Conservation (phyloP, 306 rosid genomes). For the Luffa acutangula region DNA sequence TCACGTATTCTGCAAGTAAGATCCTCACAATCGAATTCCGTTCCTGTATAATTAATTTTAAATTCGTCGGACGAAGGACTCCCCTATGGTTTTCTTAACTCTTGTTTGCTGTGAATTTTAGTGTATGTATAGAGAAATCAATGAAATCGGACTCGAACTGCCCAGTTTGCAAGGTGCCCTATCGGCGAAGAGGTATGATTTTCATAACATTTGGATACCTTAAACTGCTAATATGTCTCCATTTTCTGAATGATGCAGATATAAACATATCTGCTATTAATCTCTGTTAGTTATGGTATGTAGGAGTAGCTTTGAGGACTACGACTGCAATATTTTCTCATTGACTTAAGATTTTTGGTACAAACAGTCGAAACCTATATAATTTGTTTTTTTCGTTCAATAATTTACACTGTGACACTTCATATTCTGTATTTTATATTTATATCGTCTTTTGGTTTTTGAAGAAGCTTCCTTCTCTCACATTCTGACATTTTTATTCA, state of each 20-base stretch:
- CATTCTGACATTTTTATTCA: neutral
- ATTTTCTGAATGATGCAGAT: neutral
- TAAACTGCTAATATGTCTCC: neutral
- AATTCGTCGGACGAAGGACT: neutral
- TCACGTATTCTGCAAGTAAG: constrained; percentile 86
- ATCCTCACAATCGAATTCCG: neutral
- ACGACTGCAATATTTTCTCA: neutral
- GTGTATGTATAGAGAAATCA: constrained; percentile 55
- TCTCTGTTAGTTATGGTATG: neutral
- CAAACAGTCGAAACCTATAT: neutral
- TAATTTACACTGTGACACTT: neutral
- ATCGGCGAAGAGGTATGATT: constrained; percentile 57
- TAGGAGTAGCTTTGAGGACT: neutral
- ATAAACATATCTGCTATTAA: neutral
- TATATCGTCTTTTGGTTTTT: neutral
- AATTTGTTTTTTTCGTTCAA: neutral
- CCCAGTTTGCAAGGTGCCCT: constrained; percentile 86
- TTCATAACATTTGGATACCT: neutral
- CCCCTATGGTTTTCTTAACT: neutral
- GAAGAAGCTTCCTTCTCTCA: neutral
- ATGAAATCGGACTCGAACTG: constrained; percentile 67
- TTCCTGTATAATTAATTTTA: neutral
- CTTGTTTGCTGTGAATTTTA: constrained; percentile 15
- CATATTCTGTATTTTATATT: neutral
- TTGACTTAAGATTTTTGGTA: neutral